Conservation (phyloP, 2,329 filamentous ascomycete species). For the Colletotrichum coccodes region DNA sequence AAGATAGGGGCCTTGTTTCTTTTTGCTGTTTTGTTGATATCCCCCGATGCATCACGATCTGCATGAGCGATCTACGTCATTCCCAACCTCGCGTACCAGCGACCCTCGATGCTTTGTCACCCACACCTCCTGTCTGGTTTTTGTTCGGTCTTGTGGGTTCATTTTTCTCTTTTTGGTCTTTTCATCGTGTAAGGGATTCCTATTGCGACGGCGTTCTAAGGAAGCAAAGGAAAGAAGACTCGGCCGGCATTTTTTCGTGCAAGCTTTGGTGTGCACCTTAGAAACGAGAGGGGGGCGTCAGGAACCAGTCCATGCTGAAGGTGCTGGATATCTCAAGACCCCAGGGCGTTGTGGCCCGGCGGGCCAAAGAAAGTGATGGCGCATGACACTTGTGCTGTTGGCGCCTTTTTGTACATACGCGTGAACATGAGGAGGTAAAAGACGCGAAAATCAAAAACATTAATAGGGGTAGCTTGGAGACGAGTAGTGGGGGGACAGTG, state of each 20-base stretch:
- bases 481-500: conserved; percentile 13
- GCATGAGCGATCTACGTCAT: conserved; percentile 60
- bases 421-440: conserved; percentile 14
- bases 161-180: conserved; percentile 31
- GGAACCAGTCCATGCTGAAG: conserved; percentile 37
- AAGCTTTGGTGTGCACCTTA: conserved; percentile 39
- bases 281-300: conserved; percentile 41
- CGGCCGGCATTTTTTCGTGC: conserved; percentile 36
- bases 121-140: conserved; percentile 29
- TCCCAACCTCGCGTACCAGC: conserved; percentile 31
- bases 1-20: conserved; percentile 32
- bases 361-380: conserved; percentile 21
- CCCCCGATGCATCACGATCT: conserved; percentile 56
- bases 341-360: conserved; percentile 20
- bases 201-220: conserved; percentile 32
- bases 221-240: conserved; percentile 25
- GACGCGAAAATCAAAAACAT: conserved; percentile 21
- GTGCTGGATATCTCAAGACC: conserved; percentile 17
- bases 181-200: conserved; percentile 25
- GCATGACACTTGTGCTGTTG: neutral
- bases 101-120: conserved; percentile 31
- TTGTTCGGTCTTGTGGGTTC: conserved; percentile 37
- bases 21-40: conserved; percentile 48
- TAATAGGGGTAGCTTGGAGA: conserved; percentile 29
- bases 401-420: conserved; percentile 28